Base-by-base conservation (phyloP, 495 filamentous ascomycete species). In the Parathielavia hyrcaniae region DNA sequence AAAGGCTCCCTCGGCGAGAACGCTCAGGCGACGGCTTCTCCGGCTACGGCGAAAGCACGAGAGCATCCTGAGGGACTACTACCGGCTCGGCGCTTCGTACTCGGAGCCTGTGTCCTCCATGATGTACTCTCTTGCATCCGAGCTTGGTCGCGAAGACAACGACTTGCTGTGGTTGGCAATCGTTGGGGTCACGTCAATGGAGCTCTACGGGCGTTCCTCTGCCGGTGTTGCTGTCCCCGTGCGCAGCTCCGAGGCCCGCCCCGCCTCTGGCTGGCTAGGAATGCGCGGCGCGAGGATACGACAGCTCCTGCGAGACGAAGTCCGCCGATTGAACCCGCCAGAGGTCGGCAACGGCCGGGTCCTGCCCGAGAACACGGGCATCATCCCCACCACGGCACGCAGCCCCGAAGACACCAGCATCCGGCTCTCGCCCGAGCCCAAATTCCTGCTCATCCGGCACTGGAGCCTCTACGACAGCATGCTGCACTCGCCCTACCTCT, bases 381-480 rank as follows among this genome's bases (percentile, higher is more conserved):
- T 90, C 36, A 95, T 97, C 58, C 90, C 88, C 35, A 96, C 90
- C 0, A 89, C 89, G 14, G 93, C 91, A 2, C 78, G 86, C 56
- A 91, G 86, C 57, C 90, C 95, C 16, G 91, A 89, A 47, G 93
- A 98, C 69, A 95, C 83, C 20, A 86, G 89, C 46, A 98, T 98
- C 63, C 87, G 91, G 17, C 71, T 98, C 32, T 96, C 91, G 0
- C 93, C 95, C 0, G 93, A 98, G 70, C 95, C 92, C 36, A 88
- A 86, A 53, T 97, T 98, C 63, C 82, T 97, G 26, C 82, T 98
- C 1, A 89, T 98, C 53, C 79, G 93, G 23, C 93, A 98, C 66
- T 98, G 93, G 93, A 93, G 89, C 50, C 77, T 98, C 5, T 97
- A 97, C 69, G 93, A 98, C 61, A 95, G 90, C 70, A 98, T 98